These are phyloP conservation scores for Podaxis sp. DNA, from an alignment of 768 basidiomycete genomes.

Conservation along the genomic window DNA sequence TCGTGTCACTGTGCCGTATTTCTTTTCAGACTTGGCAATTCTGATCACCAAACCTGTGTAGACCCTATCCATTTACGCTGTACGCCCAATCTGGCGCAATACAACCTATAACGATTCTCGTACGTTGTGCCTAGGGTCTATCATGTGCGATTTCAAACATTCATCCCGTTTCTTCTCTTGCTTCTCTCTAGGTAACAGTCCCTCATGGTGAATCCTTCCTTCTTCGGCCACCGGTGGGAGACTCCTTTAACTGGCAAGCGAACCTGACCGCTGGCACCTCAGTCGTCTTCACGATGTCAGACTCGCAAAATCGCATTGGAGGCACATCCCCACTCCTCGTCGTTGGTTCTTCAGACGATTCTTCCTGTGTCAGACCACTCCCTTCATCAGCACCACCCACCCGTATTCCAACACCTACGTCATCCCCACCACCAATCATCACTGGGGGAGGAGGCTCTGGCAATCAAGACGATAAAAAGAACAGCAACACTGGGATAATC, in stretches of 20 bases:
- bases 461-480: background rate
- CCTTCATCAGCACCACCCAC: slow-evolving; percentile 7
- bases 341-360: slow-evolving; percentile 18
- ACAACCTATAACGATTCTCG: no score
- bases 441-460: background rate
- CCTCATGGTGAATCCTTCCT: slow-evolving; percentile 20
- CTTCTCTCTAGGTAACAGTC: slow-evolving; percentile 18
- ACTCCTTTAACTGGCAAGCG: slow-evolving; percentile 21
- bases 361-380: slow-evolving; percentile 16
- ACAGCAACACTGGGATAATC: slow-evolving; percentile 11
- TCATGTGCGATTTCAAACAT: no score
- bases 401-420: background rate
- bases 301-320: slow-evolving; percentile 20
- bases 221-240: slow-evolving; percentile 15
- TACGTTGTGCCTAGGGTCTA: no score
- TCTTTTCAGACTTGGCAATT: background rate
- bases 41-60: slow-evolving; percentile 3
- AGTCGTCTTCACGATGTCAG: slow-evolving; percentile 20
- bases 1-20: background rate
- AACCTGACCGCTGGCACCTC: slow-evolving; percentile 22
- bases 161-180: background rate
- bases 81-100: slow-evolving; percentile 15
- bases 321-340: slow-evolving; percentile 19
- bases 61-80: slow-evolving; percentile 21
- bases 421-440: background rate